A percentile compares a stretch with the other conserved stretches of the same genome.
Evolutionary conservation across 345 rosid genomes (phyloP).

Genomic region (Aquilaria malaccensis): DNA sequence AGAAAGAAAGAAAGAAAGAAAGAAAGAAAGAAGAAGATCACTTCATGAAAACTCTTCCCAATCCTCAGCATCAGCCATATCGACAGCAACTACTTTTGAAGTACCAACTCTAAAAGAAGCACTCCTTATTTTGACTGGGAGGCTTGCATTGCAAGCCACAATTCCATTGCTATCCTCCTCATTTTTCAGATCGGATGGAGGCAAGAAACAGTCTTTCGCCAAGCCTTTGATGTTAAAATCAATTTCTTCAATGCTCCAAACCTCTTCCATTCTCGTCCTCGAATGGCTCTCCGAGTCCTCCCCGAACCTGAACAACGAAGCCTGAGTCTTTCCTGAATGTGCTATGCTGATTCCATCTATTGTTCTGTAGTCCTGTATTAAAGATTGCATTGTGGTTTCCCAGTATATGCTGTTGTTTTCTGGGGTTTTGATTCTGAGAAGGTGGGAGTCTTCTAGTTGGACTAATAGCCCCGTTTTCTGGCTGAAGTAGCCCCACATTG

Average conservation of each 20-base stretch:
- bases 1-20: too few relatives aligned
- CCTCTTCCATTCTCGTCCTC: conserved; percentile 79
- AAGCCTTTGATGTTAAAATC: conserved; percentile 85
- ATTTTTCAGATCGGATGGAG: conserved; percentile 70
- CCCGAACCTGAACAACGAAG: conserved; percentile 57
- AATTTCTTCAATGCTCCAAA: conserved; percentile 75
- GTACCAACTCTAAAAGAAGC: conserved; percentile 44
- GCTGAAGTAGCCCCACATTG: conserved; percentile 78
- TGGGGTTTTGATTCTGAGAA: conserved; percentile 51
- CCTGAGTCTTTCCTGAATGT: conserved; percentile 57
- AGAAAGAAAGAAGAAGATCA: conserved; percentile 7
- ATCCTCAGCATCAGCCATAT: conserved; percentile 28
- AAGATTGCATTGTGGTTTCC: conserved; percentile 86
- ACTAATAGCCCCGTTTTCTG: conserved; percentile 76
- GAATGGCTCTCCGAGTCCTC: conserved; percentile 50
- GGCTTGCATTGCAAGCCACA: conserved; percentile 22
- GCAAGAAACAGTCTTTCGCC: conserved; percentile 76
- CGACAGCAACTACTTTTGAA: conserved; percentile 51
- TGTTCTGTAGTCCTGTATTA: conserved; percentile 54
- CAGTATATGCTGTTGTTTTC: conserved; percentile 52
- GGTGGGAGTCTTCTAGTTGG: conserved; percentile 66
- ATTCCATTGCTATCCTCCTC: conserved; percentile 28
- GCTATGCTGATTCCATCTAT: conserved; percentile 75
- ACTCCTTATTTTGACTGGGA: conserved; percentile 37
- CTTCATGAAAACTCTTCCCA: conserved; percentile 22